Conservation (phyloP, 306 rosid genomes). For the Trichosanthes cucumerina region DNA sequence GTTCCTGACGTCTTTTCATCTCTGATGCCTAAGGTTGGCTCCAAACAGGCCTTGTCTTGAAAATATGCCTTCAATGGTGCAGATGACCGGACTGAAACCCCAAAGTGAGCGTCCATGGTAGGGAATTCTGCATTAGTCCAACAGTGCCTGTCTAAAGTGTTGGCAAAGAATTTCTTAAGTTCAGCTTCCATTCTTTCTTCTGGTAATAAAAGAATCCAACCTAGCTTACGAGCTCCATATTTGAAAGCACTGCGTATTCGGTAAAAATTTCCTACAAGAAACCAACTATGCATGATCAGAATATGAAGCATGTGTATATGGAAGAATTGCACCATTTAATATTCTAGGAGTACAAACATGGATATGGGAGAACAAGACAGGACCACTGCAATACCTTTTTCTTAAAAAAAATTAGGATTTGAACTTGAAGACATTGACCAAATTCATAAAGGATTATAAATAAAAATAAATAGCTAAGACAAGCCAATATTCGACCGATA, state of each 20-base stretch:
- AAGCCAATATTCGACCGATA: neutral
- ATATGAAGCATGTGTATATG: neutral
- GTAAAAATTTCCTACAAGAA: conserved; percentile 58
- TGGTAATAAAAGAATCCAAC: conserved; percentile 55
- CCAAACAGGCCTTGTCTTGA: neutral
- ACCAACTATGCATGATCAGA: conserved; percentile 16
- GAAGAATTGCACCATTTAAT: neutral
- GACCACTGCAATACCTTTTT: neutral
- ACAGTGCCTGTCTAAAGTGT: conserved; percentile 53
- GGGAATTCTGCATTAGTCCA: conserved; percentile 25
- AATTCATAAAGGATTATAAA: neutral
- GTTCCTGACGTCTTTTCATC: neutral
- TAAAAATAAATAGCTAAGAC: neutral
- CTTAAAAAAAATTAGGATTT: neutral
- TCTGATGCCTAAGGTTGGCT: neutral
- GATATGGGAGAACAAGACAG: neutral
- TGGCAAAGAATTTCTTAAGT: conserved; percentile 49
- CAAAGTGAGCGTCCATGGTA: neutral
- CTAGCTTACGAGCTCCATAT: conserved; percentile 79
- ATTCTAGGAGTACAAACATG: neutral
- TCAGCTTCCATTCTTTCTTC: conserved; percentile 54
- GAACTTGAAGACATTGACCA: neutral
- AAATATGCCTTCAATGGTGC: neutral
- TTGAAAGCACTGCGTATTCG: conserved; percentile 82
- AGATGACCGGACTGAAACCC: conserved; percentile 16